These are phyloP conservation scores for Trypanosoma scelopori DNA, from an alignment of 208 protist genomes.

Conservation along the genomic window DNA sequence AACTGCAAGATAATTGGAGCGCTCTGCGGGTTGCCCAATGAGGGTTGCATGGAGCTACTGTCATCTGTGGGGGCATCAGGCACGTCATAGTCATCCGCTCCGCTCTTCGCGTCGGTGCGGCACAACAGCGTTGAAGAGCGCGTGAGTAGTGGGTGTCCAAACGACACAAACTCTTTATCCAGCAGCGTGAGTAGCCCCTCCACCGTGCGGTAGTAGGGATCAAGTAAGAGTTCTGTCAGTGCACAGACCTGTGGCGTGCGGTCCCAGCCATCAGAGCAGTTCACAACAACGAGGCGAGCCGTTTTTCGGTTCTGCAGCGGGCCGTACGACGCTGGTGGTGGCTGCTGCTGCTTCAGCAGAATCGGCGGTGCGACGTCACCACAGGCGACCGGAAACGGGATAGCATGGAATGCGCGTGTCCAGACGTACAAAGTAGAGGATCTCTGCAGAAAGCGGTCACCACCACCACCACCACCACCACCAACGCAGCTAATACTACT, in stretches of 20 bases:
- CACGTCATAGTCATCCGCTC: slow-evolving; percentile 6
- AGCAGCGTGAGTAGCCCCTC: slow-evolving; percentile 86
- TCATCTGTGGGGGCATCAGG: background rate
- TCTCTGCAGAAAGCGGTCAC: background rate
- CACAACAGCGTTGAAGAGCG: slow-evolving; percentile 25
- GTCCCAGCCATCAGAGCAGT: slow-evolving; percentile 95
- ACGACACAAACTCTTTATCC: slow-evolving; percentile 94
- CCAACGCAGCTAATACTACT: background rate
- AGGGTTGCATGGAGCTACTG: background rate
- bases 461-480: background rate
- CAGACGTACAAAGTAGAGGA: slow-evolving; percentile 27
- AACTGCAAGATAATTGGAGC: slow-evolving; percentile 92
- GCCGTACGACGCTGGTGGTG: slow-evolving; percentile 18
- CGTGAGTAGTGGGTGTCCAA: slow-evolving; percentile 91
- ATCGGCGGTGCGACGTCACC: background rate
- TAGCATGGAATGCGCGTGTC: slow-evolving; percentile 24
- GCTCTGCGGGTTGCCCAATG: background rate
- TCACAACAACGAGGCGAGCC: slow-evolving; percentile 30
- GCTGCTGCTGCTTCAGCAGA: background rate
- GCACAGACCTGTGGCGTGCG: slow-evolving; percentile 90
- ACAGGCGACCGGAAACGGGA: background rate
- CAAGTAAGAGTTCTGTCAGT: slow-evolving; percentile 89
- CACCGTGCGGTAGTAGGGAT: slow-evolving; percentile 91
- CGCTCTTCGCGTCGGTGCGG: background rate
- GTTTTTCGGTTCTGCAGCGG: slow-evolving; percentile 17